Evolutionary conservation across 1,139 yeast genomes (phyloP).

Genomic region (Saccharomyces hybrid): DNA sequence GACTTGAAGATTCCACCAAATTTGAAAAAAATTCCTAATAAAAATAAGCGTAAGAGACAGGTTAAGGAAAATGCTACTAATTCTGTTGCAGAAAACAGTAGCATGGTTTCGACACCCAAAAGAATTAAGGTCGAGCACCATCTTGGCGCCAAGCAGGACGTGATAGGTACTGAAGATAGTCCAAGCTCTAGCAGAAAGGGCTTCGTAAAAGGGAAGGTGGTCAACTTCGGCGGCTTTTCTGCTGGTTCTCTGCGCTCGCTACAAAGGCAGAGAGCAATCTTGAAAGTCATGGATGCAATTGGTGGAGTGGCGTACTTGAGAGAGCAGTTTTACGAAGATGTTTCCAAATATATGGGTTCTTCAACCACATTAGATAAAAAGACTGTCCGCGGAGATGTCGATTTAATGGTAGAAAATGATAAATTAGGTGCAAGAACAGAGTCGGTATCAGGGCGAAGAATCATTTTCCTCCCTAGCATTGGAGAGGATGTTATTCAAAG

Average conservation of each 20-base stretch:
- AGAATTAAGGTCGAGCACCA: constrained; percentile 2
- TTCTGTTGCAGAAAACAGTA: background rate
- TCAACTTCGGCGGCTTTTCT: constrained; percentile 28
- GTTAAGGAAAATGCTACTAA: background rate
- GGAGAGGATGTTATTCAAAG: constrained; percentile 15
- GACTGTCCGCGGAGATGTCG: constrained; percentile 29
- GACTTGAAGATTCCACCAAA: constrained; percentile 18
- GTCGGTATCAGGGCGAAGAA: constrained; percentile 16
- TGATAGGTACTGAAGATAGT: background rate
- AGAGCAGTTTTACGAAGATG: constrained; percentile 28
- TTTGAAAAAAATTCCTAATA: constrained; percentile 12
- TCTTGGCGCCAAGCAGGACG: background rate
- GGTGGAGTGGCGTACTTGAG: constrained; percentile 29
- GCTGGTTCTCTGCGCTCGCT: constrained; percentile 29
- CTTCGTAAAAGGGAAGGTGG: constrained; percentile 1
- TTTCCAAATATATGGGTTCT: constrained; percentile 26
- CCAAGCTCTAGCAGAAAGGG: background rate
- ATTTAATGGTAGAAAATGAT: constrained; percentile 19
- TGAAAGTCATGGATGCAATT: constrained; percentile 20
- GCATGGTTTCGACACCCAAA: background rate
- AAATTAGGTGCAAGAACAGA: constrained; percentile 20
- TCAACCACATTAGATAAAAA: constrained; percentile 29
- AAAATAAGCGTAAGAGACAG: constrained; percentile 21
- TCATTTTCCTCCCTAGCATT: constrained; percentile 23
- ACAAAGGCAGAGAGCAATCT: constrained; percentile 29